Base-by-base conservation (phyloP, 2,329 filamentous ascomycete genomes). In the Paracoccidioides brasiliensis region DNA sequence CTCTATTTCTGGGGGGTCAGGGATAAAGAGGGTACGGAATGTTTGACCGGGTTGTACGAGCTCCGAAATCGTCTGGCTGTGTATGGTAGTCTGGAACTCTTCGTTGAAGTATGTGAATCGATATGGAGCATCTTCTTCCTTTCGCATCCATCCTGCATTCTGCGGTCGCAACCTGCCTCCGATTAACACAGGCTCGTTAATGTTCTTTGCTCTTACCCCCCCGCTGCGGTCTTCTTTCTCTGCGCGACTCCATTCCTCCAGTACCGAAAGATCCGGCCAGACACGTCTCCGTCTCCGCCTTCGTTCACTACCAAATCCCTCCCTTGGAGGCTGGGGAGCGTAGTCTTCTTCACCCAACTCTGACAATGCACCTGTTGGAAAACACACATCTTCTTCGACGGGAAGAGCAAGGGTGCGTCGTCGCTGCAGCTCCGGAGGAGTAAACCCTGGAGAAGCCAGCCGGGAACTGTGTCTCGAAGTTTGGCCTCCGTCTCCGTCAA, bases 61-160 rank as follows among this genome's bases (percentile, higher is more conserved):
- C 68, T 96, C 93, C 2, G 90, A 95, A 56, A 98, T 95, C 0
- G 86, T 93, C 70, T 95, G 88, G 58, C 90, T 93, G 70, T 98
- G 93, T 59, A 98, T 94, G 0, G 93, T 98, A 69, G 88, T 94
- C 64, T 89, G 86, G 55, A 97, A 89, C 60, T 95, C 89, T 67
- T 97, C 93, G 69, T 97, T 97, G 78, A 98, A 98, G 70, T 98
- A 98, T 0, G 93, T 97, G 69, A 96, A 98, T 32, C 93, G 82
- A 69, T 94, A 97, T 0, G 93, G 93, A 0, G 85, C 83, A 61
- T 96, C 91, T 58, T 95, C 90, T 60, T 93, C 88, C 54, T 88
- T 83, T 42, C 86, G 81, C 68, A 89, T 91, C 91, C 91, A 98
- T 12, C 81, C 80, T 62, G 80, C 81, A 60, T 86, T 83, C 42